Conservation (phyloP, 2,329 filamentous ascomycete species). For the Mycogone perniciosa region DNA sequence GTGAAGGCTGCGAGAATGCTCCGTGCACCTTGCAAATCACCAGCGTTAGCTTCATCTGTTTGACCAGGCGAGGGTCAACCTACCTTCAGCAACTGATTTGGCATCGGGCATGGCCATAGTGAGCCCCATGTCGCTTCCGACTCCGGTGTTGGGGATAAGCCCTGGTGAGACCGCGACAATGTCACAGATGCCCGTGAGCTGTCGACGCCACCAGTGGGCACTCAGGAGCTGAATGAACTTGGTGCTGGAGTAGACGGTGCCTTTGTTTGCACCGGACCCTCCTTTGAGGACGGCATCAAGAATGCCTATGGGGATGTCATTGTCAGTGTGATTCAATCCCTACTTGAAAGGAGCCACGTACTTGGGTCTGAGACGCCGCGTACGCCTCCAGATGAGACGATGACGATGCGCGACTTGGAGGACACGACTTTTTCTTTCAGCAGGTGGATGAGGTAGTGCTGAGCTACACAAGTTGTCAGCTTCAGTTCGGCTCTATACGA, state of each 20-base stretch:
- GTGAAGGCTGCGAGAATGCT: slow-evolving; percentile 41
- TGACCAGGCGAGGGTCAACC: neutral
- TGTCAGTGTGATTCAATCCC: neutral
- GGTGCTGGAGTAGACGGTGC: slow-evolving; percentile 33
- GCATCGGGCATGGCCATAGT: slow-evolving; percentile 37
- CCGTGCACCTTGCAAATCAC: slow-evolving; percentile 31
- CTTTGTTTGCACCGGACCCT: slow-evolving; percentile 27
- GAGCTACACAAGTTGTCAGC: slow-evolving; percentile 30
- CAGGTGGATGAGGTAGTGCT: slow-evolving; percentile 47
- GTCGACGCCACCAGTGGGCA: slow-evolving; percentile 51
- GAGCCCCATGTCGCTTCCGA: slow-evolving; percentile 27
- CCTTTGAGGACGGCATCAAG: slow-evolving; percentile 35
- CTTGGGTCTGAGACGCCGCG: slow-evolving; percentile 33
- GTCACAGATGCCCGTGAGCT: slow-evolving; percentile 36
- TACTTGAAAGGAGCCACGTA: slow-evolving; percentile 17
- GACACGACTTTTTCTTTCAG: slow-evolving; percentile 41
- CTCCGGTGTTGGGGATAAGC: slow-evolving; percentile 42
- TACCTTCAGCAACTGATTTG: slow-evolving; percentile 42
- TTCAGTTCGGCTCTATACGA: slow-evolving; percentile 9
- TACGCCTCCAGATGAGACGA: slow-evolving; percentile 46
- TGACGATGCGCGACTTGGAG: slow-evolving; percentile 41
- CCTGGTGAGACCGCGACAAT: slow-evolving; percentile 50
- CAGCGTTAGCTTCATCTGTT: neutral
- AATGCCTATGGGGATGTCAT: slow-evolving; percentile 19
- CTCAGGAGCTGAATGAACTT: slow-evolving; percentile 47